Evolutionary conservation across 495 filamentous ascomycete genomes (phyloP).

Genomic region (Penicillium salamii): DNA sequence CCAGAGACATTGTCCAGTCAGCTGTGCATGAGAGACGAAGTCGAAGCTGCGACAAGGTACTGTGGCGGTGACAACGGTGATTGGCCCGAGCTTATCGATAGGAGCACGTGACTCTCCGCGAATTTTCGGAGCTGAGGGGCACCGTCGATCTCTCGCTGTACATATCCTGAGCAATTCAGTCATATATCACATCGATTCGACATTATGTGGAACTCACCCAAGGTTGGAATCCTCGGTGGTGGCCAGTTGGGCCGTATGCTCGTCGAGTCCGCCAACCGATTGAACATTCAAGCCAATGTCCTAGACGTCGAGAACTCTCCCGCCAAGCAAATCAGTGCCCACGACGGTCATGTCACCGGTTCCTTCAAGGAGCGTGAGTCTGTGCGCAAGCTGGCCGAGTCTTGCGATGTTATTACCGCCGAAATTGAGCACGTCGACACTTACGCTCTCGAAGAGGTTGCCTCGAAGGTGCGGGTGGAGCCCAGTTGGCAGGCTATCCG

Average conservation of each 20-base stretch:
- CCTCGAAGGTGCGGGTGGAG: slow-evolving; percentile 63
- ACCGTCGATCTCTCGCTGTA: slow-evolving; percentile 16
- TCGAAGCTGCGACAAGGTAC: slow-evolving; percentile 11
- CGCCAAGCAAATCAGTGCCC: slow-evolving; percentile 86
- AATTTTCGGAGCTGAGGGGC: slow-evolving; percentile 37
- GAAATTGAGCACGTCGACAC: slow-evolving; percentile 99
- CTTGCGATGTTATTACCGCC: slow-evolving; percentile 85
- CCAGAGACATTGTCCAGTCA: slow-evolving; percentile 35
- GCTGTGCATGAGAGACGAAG: slow-evolving; percentile 10
- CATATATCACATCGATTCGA: slow-evolving; percentile 4
- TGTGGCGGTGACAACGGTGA: slow-evolving; percentile 8
- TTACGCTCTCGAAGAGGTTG: slow-evolving; percentile 81
- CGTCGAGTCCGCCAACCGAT: slow-evolving; percentile 82
- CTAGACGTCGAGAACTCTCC: slow-evolving; percentile 78
- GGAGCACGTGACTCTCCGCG: slow-evolving; percentile 26
- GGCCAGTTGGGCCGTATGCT: slow-evolving; percentile 95
- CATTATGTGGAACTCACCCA: slow-evolving; percentile 48
- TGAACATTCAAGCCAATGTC: slow-evolving; percentile 76
- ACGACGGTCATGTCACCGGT: slow-evolving; percentile 70
- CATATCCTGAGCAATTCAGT: slow-evolving; percentile 9
- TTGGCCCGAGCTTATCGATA: slow-evolving; percentile 31
- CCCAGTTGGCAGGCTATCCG: slow-evolving; percentile 87
- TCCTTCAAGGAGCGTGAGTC: slow-evolving; percentile 79
- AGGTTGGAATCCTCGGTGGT: slow-evolving; percentile 67
- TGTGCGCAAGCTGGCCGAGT: slow-evolving; percentile 71